Evolutionary conservation across 2,329 filamentous ascomycete genomes (phyloP), one percentile per base, ranked within the genome.

Genomic region (Colletotrichum siamense): DNA sequence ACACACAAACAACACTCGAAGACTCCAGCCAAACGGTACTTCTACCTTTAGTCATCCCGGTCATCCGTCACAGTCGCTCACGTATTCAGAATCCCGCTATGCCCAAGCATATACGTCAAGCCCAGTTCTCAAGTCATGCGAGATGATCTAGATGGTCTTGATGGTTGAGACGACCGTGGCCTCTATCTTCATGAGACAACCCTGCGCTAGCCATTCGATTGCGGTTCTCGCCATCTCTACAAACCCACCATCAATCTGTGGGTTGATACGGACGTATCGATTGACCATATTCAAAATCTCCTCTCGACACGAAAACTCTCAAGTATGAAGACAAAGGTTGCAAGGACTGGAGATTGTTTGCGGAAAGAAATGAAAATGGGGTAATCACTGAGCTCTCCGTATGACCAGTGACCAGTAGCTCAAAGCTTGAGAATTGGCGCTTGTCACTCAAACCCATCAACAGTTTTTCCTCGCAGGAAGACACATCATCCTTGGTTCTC

Each of bases 301-400:
- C 8, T 18, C 16, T 0, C 36, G 6, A 18, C 8, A 39, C 2
- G 16, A 2, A 18, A 9, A 18, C 2, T 18, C 0, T 39, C 16
- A 18, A 39, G 8, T 18, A 39, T 18, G 15, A 36, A 36, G 6
- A 36, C 16, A 39, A 2, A 39, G 7, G 9, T 9, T 34, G 6
- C 32, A 34, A 2, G 7, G 32, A 13, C 32, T 34, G 32, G 32
- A 13, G 13, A 34, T 34, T 2, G 6, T 6, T n/a, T 6, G 18
- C 39, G 39, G 3, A n/a, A 3, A 3, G 18, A n/a, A 12, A 4
- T 22, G 1, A 3, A 49, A 49, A 49, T 49, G 39, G 3, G 18
- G 18, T 4, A 49, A 6, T n/a, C 39, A 5, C 5, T 10, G 18
- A 49, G 1, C 0, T 49, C 9, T 6, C 18, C 18, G 1, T 12